Evolutionary conservation across 805 yeast genomes (phyloP), one percentile per base, ranked within the genome.

Genomic region (Ogataea dorogensis): DNA sequence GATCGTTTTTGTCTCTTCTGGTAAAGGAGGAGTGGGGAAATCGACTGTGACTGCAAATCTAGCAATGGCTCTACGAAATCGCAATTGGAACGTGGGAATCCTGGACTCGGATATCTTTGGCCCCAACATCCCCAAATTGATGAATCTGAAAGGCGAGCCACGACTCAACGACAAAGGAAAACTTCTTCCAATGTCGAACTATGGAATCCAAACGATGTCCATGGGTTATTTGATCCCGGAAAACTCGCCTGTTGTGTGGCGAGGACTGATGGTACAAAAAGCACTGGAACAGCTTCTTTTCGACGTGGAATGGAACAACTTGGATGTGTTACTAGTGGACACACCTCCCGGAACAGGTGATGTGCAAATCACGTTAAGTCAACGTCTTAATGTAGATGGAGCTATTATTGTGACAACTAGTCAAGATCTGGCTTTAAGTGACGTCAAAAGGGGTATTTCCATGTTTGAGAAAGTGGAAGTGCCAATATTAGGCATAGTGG

Each of bases 321-420:
- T 86, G 28, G 95, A 86, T 53, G 70, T 78, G 15, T 63, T 86
- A 31, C 81, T 86, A 2, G 65, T 86, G 8, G 95, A 86, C 50
- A 73, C 86, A 84, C 95, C 95, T 0, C 95, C 95, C 0, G 95
- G 95, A 2, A 86, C 95, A 0, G 95, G 95, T 13, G 95, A 86
- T 54, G 80, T 85, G 0, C 95, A 86, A 51, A 66, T 86, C 36
- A 82, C 94, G 0, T 67, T 86, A n/a, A 79, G 87, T 17, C 95
- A 86, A 58, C 82, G 79, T 49, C 56, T 83, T n/a, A 70, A 71
- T 29, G 75, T 86, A 0, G 83, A 79, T 49, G 95, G 95, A 0
- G 86, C 94, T 0, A 72, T 86, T 1, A 75, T 86, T 24, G 95
- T 86, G 1, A 77, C 88, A 0, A 86, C 95, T 0, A 91, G 94